Evolutionary conservation across 768 basidiomycete genomes (phyloP).

Genomic region (Ramaria rubella): DNA sequence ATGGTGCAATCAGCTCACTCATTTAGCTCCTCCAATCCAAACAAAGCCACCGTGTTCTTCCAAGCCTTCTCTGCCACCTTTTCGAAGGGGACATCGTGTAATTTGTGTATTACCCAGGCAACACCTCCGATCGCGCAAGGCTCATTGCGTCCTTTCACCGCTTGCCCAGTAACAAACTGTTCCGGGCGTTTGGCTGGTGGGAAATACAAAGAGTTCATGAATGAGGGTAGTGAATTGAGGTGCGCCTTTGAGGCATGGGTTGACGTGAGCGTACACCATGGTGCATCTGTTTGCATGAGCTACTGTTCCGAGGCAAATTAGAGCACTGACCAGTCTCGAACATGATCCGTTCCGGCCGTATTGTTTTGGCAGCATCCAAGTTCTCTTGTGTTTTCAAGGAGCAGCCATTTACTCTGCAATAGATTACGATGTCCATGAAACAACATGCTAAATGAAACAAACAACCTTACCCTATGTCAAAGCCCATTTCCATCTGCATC

Average conservation of each 20-base stretch:
- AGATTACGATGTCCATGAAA: neutral
- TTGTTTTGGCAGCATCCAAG: conserved; percentile 43
- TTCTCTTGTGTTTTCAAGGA: conserved; percentile 68
- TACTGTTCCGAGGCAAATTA: neutral
- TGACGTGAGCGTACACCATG: conserved; percentile 4
- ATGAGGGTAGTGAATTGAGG: conserved; percentile 40
- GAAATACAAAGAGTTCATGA: conserved; percentile 43
- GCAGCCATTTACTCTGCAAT: conserved; percentile 61
- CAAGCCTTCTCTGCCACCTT: conserved; percentile 51
- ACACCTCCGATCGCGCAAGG: conserved; percentile 59
- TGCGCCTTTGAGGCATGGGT: conserved; percentile 36
- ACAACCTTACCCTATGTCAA: conserved; percentile 47
- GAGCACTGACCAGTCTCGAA: conserved; percentile 60
- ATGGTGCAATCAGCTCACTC: neutral
- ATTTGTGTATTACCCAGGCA: conserved; percentile 59
- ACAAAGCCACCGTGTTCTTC: conserved; percentile 57
- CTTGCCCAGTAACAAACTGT: conserved; percentile 47
- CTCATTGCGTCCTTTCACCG: conserved; percentile 76
- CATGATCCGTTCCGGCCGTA: conserved; percentile 56
- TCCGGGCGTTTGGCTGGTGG: conserved; percentile 49
- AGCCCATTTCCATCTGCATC: conserved; percentile 62
- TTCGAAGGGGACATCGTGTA: conserved; percentile 45
- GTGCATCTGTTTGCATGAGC: neutral
- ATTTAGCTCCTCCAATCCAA: conserved; percentile 39
- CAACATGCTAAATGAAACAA: neutral